phyloP scores from a whole-genome alignment of 257 asterid genomes.

The Fraxinus cuspidata region DNA sequence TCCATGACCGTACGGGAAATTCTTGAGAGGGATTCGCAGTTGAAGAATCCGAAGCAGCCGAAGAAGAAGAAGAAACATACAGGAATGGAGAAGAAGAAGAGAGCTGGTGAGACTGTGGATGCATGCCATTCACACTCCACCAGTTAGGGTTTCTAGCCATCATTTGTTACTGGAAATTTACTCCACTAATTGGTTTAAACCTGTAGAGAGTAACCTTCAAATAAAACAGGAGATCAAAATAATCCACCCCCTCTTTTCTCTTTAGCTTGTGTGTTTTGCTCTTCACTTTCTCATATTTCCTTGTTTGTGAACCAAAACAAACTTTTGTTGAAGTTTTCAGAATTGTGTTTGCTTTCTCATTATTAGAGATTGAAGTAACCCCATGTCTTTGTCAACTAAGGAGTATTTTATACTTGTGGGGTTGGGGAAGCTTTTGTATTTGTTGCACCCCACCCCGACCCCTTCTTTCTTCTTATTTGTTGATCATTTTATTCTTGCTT shows the following conservation, averaged over 20 bases:
- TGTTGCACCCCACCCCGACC: constrained; percentile 22
- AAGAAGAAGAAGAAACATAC: constrained; percentile 31
- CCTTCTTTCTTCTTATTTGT: constrained; percentile 23
- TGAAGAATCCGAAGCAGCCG: constrained; percentile 12
- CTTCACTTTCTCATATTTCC: constrained; percentile 25
- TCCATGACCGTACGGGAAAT: constrained; percentile 65
- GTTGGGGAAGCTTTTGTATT: constrained; percentile 33
- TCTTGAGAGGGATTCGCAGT: constrained; percentile 35
- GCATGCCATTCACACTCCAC: constrained; percentile 88
- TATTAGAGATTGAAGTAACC: constrained; percentile 37
- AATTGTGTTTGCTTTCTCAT: constrained; percentile 37
- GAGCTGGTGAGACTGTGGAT: constrained; percentile 36
- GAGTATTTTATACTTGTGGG: constrained; percentile 60
- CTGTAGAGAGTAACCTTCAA: not conserved
- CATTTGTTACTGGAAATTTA: constrained; percentile 38
- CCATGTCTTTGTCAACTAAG: constrained; percentile 46
- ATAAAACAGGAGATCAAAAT: constrained; percentile 1
- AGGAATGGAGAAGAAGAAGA: constrained; percentile 29
- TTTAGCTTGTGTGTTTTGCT: not conserved
- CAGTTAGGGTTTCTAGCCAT: constrained; percentile 98
- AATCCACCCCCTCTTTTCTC: not conserved
- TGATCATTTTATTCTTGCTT: constrained; percentile 48
- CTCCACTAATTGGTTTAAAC: not conserved
- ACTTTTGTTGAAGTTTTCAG: constrained; percentile 39
- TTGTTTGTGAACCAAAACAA: constrained; percentile 35